phyloP scores from a whole-genome alignment of 2,329 filamentous ascomycete genomes.

The Stromatinia cepivora region DNA sequence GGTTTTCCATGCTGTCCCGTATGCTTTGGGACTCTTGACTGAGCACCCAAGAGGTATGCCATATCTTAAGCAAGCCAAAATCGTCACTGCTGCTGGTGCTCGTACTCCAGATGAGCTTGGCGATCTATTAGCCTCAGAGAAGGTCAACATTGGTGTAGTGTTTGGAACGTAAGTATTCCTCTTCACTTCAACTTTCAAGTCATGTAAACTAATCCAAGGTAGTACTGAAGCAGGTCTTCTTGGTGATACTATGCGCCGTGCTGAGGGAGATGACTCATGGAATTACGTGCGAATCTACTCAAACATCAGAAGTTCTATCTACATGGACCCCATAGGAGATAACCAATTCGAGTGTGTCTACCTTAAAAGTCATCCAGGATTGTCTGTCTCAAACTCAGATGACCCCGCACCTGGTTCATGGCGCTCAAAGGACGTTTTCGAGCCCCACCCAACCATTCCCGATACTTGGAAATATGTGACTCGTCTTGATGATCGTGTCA shows the following conservation, averaged over 20 bases:
- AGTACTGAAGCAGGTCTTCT: constrained; percentile 60
- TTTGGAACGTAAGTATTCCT: constrained; percentile 47
- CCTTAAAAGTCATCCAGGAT: constrained; percentile 45
- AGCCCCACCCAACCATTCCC: constrained; percentile 45
- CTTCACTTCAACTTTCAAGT: background rate
- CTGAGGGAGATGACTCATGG: constrained; percentile 56
- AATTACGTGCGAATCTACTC: constrained; percentile 52
- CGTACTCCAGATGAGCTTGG: constrained; percentile 60
- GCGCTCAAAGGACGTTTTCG: constrained; percentile 49
- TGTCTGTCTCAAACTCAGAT: constrained; percentile 44
- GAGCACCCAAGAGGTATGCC: constrained; percentile 58
- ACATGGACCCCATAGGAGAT: constrained; percentile 37
- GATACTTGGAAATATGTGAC: constrained; percentile 49
- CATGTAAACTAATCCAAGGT: constrained; percentile 2
- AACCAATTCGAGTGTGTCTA: constrained; percentile 36
- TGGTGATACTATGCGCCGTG: constrained; percentile 56
- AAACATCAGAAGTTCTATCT: constrained; percentile 27
- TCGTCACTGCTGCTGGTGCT: constrained; percentile 59
- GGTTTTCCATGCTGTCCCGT: constrained; percentile 45
- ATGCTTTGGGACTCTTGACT: constrained; percentile 61
- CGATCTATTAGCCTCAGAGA: constrained; percentile 50
- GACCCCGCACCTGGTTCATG: constrained; percentile 47
- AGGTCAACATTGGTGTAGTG: constrained; percentile 55
- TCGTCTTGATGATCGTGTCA: constrained; percentile 49
- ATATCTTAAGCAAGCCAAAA: constrained; percentile 47